Percentiles rank a stretch among this genome's conserved stretches.
These are phyloP conservation scores for Glaciozyma antarctica DNA, from an alignment of 768 basidiomycete genomes.

Conservation along the genomic window DNA sequence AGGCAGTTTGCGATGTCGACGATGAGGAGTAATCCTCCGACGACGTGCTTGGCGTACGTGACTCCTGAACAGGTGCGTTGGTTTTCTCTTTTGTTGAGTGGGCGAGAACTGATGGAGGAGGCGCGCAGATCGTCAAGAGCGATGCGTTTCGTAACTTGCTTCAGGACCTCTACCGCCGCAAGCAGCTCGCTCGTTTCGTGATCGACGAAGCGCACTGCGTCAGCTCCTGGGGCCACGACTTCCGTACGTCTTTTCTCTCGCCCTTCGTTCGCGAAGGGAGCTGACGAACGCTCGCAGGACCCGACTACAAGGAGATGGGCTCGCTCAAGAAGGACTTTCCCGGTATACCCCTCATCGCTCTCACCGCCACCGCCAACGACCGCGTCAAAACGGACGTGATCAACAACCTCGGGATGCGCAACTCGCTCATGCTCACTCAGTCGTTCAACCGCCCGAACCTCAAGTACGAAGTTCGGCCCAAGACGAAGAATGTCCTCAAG, in stretches of 20 bases:
- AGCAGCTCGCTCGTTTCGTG: conserved; percentile 73
- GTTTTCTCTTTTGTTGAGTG: not conserved
- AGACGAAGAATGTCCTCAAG: conserved; percentile 45
- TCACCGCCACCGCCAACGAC: conserved; percentile 86
- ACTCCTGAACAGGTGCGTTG: conserved; percentile 73
- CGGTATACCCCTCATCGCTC: conserved; percentile 79
- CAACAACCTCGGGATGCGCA: conserved; percentile 53
- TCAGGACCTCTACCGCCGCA: conserved; percentile 48
- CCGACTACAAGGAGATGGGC: conserved; percentile 60
- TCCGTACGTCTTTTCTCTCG: conserved; percentile 48
- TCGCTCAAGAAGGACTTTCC: conserved; percentile 65
- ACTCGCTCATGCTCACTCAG: conserved; percentile 56
- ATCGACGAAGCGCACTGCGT: conserved; percentile 97
- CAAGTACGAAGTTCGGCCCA: conserved; percentile 56
- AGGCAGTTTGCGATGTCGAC: conserved; percentile 37
- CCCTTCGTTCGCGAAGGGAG: not conserved
- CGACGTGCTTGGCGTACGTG: conserved; percentile 60
- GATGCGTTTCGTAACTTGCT: conserved; percentile 51
- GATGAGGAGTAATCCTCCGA: conserved; percentile 35
- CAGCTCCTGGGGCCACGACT: conserved; percentile 80
- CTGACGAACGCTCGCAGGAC: conserved; percentile 19
- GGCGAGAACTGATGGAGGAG: no score
- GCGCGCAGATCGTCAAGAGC: conserved; percentile 46
- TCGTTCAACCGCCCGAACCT: conserved; percentile 95
- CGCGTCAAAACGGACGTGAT: conserved; percentile 71